Conservation (phyloP, 208 protist species). For the Trypanosoma caninum region DNA sequence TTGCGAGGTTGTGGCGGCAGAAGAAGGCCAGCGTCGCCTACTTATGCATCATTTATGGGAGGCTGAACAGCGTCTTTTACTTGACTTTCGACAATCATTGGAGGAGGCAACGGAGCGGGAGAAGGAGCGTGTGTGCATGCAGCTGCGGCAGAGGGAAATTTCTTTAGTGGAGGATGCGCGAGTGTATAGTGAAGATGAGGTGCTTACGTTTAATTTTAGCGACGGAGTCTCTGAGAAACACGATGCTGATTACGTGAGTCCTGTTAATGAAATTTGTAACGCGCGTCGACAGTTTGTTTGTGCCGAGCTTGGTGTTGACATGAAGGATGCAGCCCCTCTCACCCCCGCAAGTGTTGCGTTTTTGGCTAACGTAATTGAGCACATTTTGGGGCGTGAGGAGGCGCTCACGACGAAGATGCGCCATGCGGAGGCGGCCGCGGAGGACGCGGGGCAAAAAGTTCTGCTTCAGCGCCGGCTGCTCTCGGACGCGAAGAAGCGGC, state of each 20-base stretch:
- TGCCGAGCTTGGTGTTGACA: conserved; percentile 33
- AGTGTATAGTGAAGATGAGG: conserved; percentile 51
- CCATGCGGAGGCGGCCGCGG: conserved; percentile 23
- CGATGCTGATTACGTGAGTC: not conserved
- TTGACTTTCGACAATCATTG: conserved; percentile 30
- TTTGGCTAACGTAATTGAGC: conserved; percentile 38
- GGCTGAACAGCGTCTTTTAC: conserved; percentile 24
- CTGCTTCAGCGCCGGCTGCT: conserved; percentile 32
- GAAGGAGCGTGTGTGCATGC: conserved; percentile 40
- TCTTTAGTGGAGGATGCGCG: conserved; percentile 37
- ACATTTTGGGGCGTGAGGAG: conserved; percentile 25
- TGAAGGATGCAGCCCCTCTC: conserved; percentile 19
- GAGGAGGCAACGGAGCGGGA: conserved; percentile 20
- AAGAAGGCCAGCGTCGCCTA: conserved; percentile 35
- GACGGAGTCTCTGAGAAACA: not conserved
- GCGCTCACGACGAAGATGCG: conserved; percentile 24
- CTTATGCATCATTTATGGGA: conserved; percentile 33
- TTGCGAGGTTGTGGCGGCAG: conserved; percentile 32
- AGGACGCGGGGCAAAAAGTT: conserved; percentile 27
- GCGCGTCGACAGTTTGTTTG: conserved; percentile 38
- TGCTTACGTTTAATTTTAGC: conserved; percentile 13
- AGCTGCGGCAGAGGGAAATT: conserved; percentile 39
- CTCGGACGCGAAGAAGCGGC: conserved; percentile 48
- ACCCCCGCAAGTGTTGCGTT: conserved; percentile 28
- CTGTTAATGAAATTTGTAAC: conserved; percentile 13